Conservation (phyloP, 1,284 basidiomycete species). For the Cystobasidiaceae sp. region DNA sequence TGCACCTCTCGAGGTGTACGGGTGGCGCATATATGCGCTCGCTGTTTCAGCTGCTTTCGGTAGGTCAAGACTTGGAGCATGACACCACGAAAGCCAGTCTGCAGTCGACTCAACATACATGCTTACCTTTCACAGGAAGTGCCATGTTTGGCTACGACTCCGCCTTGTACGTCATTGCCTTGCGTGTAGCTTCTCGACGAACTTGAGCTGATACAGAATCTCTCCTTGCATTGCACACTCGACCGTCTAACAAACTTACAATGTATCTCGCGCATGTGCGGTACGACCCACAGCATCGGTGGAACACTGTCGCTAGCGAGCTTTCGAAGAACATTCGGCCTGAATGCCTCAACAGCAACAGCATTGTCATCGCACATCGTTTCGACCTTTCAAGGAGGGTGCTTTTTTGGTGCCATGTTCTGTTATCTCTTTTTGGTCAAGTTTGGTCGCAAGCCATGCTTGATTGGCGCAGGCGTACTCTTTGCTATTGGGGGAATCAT, state of each 20-base stretch:
- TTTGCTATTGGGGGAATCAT: slow-evolving; percentile 47
- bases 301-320: slow-evolving; percentile 44
- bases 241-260: not conserved
- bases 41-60: slow-evolving; percentile 33
- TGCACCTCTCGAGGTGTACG: slow-evolving; percentile 52
- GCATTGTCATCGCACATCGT: slow-evolving; percentile 45
- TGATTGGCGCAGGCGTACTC: slow-evolving; percentile 43
- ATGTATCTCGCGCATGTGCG: too few species aligned
- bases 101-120: not conserved
- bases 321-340: slow-evolving; percentile 43
- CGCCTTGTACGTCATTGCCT: slow-evolving; percentile 16
- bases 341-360: slow-evolving; percentile 35
- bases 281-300: slow-evolving; percentile 37
- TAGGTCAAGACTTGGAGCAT: slow-evolving; percentile 2
- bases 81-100: not conserved
- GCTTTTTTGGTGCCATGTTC: slow-evolving; percentile 44
- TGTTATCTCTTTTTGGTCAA: slow-evolving; percentile 42
- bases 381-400: slow-evolving; percentile 48
- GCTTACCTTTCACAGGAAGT: not conserved
- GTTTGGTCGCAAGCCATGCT: slow-evolving; percentile 40
- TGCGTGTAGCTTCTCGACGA: too few species aligned
- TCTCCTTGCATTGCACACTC: not conserved
- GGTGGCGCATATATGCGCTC: slow-evolving; percentile 45
- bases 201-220: too few species aligned
- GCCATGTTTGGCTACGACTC: not conserved